Evolutionary conservation across 2,329 filamentous ascomycete species (phyloP).

Genomic region (Scorias spongiosa): DNA sequence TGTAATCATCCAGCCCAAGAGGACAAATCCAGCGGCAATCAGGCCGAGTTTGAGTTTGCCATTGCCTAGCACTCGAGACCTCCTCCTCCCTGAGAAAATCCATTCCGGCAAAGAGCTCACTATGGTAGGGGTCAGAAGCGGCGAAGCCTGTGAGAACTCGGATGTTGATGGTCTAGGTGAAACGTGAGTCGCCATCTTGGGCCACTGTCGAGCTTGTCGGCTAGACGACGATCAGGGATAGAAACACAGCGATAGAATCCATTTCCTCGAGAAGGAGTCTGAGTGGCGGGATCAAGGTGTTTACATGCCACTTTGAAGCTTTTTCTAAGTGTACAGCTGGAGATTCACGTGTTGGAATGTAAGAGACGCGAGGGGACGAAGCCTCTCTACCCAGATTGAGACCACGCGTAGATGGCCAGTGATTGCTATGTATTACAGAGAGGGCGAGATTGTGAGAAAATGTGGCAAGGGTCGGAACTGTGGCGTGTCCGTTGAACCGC

Average conservation of each 20-base stretch:
- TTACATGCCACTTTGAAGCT: neutral
- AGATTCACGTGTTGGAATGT: neutral
- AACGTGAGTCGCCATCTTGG: neutral
- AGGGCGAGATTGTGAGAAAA: too few relatives aligned
- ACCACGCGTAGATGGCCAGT: too few relatives aligned
- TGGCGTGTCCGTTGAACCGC: too few relatives aligned
- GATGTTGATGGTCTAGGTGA: neutral
- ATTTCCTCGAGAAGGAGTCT: neutral
- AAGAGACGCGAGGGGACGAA: neutral
- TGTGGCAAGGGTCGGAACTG: too few relatives aligned
- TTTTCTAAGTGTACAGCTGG: neutral
- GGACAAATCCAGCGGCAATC: constrained; percentile 12
- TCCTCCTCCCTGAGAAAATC: neutral
- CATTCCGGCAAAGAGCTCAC: neutral
- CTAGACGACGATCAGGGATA: neutral
- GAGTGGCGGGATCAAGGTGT: neutral
- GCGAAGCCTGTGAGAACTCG: neutral
- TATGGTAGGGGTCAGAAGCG: neutral
- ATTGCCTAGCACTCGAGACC: constrained; percentile 5
- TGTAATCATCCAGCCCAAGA: constrained; percentile 18
- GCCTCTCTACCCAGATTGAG: too few relatives aligned
- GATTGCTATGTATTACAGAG: too few relatives aligned
- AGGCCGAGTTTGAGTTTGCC: constrained; percentile 12
- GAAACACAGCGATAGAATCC: neutral
- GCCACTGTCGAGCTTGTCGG: neutral